Evolutionary conservation across 2,329 filamentous ascomycete genomes (phyloP), one percentile per base, ranked within the genome.

Genomic region (Hypomyces perniciosus): DNA sequence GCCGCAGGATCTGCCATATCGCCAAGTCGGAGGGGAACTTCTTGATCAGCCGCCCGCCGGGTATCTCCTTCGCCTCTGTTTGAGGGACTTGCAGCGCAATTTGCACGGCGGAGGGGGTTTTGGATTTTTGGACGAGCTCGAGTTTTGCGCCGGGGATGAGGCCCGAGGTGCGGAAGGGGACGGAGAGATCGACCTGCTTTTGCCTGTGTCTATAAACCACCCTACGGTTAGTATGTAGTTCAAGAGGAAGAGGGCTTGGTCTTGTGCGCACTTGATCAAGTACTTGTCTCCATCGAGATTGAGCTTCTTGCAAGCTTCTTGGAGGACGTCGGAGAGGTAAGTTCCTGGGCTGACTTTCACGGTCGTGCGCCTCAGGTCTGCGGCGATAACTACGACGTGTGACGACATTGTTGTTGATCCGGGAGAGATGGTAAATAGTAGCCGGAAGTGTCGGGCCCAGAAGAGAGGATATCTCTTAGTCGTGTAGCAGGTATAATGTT

Each of bases 11-110:
- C 59, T 90, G 81, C 93, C 93, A 99, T 68, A 99, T 66, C 13
- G 90, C 88, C 34, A 89, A 88, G 57, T 89, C 86, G 67, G 88
- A 95, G 1, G 91, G 84, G 54, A 97, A 90, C 64, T 93, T 96
- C 65, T 93, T 85, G 50, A 84, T 81, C 38, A 95, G 70, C 30
- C 90, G 83, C 27, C 83, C 81, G 57, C 81, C 82, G 2, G 83
- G 78, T 20, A 79, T 75, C 44, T 78, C 74, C 41, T 73, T 74
- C 20, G 79, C 82, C 63, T 93, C 86, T 26, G 84, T 80, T 34
- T 84, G 78, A 4, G 90, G 88, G 29, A 96, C 74, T 64, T 95
- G 88, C 9, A 99, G 74, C n/a, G 89, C 92, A 39, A 99, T 86
- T 38, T 86, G 90, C 50, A 99, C 86, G 44, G 86, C 86, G 2